phyloP scores from a whole-genome alignment of 192 early-diverging fungal species.

The Fimicolochytrium jonesii region DNA sequence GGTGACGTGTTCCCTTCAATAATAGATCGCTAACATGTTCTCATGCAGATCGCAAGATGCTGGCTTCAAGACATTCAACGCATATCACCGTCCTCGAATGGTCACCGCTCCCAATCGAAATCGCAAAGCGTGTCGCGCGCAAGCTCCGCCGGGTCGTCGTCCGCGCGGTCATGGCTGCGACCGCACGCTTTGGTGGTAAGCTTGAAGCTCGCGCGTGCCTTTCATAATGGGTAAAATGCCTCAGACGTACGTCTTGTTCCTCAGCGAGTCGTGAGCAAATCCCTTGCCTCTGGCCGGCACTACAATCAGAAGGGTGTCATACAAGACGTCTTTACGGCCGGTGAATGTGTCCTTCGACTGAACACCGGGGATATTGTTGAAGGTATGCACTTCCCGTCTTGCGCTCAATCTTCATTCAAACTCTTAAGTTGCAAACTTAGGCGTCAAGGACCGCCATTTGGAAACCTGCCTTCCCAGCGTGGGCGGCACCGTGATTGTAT shows the following conservation, averaged over 20 bases:
- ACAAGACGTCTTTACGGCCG: constrained; percentile 28
- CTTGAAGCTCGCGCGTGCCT: no score
- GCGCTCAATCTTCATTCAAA: neutral
- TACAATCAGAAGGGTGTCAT: constrained; percentile 34
- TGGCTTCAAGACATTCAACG: constrained; percentile 16
- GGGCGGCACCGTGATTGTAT: constrained; percentile 15
- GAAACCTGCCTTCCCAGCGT: constrained; percentile 28
- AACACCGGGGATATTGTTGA: constrained; percentile 27
- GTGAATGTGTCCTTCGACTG: constrained; percentile 13
- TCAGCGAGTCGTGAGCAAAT: constrained; percentile 23
- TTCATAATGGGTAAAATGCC: neutral
- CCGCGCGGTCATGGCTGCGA: constrained; percentile 24
- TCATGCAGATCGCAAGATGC: constrained; percentile 8
- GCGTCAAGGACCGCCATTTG: constrained; percentile 14
- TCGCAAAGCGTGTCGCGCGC: no score
- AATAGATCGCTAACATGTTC: no score
- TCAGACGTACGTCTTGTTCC: neutral
- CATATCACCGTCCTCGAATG: neutral
- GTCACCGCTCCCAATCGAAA: neutral
- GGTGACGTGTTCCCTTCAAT: no score
- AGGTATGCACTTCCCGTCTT: neutral
- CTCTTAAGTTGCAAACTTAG: neutral
- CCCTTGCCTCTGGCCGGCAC: constrained; percentile 1
- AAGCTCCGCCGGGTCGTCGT: no score
- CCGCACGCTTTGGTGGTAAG: constrained; percentile 24